Base-by-base conservation (phyloP, 2,329 filamentous ascomycete species). In the Ilyonectria sp. region DNA sequence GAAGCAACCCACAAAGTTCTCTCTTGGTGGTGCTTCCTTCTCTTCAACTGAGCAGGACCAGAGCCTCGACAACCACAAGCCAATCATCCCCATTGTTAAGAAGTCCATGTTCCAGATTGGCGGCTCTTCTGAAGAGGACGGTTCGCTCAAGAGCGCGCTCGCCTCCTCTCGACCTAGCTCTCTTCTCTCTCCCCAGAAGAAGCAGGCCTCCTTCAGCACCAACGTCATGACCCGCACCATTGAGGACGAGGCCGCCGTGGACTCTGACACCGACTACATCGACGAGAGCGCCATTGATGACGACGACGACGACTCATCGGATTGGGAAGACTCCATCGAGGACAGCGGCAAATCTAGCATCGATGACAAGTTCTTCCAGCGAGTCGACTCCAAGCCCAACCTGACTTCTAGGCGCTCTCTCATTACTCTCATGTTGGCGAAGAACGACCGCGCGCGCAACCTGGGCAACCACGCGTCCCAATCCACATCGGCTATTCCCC, bases 351-450 rank as follows among this genome's bases (percentile, higher is more conserved):
- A 93, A 73, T 93, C 93, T 1, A 97, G 93, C 78, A 87, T 94
- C 58, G 93, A 96, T 69, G 92, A 96, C 68, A 91, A 90, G 76
- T 86, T 94, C 75, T 99, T 99, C 87, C 91, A 95, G 80, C 92
- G 96, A 9, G 94, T 98, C 55, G 94, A 97, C 79, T 98, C 95
- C 46, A 91, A 91, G 79, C 90, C 91, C 8, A 94, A 97, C 77
- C 86, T 98, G 29, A 92, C 93, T 2, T 97, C 95, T 1, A 91
- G 93, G 55, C 92, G 93, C 57, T 98, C 95, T 2, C 89, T 98
- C 46, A 92, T 99, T 72, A 98, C 95, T 1, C 91, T 95, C 59
- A 92, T 95, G 86, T 90, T 99, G 79, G 92, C 85, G 13, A 91
- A 97, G 77, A 92, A 90, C 71, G 92, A 93, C 79, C 91, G 93